Conservation (phyloP, 306 rosid species). For the Crotalaria pallida region DNA sequence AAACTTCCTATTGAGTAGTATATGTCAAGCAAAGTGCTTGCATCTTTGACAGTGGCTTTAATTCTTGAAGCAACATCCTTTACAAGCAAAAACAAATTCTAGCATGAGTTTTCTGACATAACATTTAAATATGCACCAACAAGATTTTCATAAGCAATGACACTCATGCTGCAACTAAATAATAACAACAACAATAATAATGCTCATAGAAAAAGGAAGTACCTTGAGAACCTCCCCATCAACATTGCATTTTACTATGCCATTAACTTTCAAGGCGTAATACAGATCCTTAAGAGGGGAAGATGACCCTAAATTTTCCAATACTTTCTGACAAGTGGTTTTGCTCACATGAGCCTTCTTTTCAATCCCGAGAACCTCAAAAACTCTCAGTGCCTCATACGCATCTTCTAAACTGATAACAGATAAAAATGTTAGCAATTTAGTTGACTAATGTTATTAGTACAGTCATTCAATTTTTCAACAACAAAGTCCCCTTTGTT, state of each 20-base stretch:
- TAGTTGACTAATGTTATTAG: not conserved
- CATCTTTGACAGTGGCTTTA: conserved; percentile 51
- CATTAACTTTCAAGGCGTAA: conserved; percentile 64
- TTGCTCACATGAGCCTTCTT: conserved; percentile 49
- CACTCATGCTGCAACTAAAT: conserved; percentile 14
- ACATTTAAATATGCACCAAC: not conserved
- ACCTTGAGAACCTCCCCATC: conserved; percentile 58
- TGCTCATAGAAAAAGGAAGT: not conserved
- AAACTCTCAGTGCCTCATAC: conserved; percentile 67
- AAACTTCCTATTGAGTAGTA: conserved; percentile 74
- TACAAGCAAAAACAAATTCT: conserved; percentile 23
- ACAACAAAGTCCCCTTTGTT: not conserved
- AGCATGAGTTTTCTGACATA: conserved; percentile 12
- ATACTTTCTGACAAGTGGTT: conserved; percentile 51
- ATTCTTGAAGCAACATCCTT: conserved; percentile 62
- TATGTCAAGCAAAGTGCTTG: conserved; percentile 62
- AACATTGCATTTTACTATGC: conserved; percentile 60
- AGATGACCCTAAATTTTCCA: conserved; percentile 53
- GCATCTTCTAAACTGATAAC: conserved; percentile 74
- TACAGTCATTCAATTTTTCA: not conserved
- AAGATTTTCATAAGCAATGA: not conserved
- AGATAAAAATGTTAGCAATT: conserved; percentile 9
- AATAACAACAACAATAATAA: not conserved
- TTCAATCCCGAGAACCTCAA: conserved; percentile 62
- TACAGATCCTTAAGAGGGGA: conserved; percentile 62